phyloP scores from a whole-genome alignment of 345 rosid species.

The Rhodamnia rubescens region DNA sequence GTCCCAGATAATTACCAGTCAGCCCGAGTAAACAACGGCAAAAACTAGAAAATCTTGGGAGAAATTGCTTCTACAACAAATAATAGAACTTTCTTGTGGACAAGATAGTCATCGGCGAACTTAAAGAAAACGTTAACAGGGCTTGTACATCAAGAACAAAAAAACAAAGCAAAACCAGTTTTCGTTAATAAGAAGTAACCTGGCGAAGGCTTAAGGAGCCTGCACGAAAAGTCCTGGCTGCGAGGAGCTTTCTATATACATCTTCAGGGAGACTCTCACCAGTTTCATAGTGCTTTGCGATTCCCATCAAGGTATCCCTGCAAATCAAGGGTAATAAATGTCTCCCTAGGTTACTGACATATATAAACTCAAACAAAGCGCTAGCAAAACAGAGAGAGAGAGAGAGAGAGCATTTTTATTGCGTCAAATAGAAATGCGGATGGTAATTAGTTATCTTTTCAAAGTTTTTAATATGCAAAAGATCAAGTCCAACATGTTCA shows the following conservation, averaged over 20 bases:
- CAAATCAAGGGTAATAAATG: not conserved
- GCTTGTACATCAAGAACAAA: not conserved
- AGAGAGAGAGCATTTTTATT: not conserved
- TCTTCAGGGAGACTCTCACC: slow-evolving; percentile 83
- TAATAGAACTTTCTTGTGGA: not conserved
- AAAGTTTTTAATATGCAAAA: not conserved
- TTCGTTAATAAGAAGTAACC: slow-evolving; percentile 24
- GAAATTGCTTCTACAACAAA: not conserved
- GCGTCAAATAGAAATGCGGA: not conserved
- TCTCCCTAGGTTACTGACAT: not conserved
- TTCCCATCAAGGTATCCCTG: slow-evolving; percentile 89
- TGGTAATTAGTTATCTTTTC: not conserved
- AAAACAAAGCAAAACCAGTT: not conserved
- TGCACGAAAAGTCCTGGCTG: slow-evolving; percentile 86
- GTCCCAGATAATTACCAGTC: not conserved
- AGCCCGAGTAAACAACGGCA: not conserved
- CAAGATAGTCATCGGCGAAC: not conserved
- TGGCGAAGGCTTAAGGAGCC: slow-evolving; percentile 86
- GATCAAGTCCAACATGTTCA: not conserved
- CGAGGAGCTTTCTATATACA: slow-evolving; percentile 68
- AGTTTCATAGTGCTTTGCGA: slow-evolving; percentile 82
- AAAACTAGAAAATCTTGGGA: not conserved
- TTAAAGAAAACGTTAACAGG: not conserved
- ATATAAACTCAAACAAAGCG: not conserved
- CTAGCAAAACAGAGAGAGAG: not conserved